Evolutionary conservation across 2,329 filamentous ascomycete species (phyloP).

Genomic region (Trichoderma atroviride): DNA sequence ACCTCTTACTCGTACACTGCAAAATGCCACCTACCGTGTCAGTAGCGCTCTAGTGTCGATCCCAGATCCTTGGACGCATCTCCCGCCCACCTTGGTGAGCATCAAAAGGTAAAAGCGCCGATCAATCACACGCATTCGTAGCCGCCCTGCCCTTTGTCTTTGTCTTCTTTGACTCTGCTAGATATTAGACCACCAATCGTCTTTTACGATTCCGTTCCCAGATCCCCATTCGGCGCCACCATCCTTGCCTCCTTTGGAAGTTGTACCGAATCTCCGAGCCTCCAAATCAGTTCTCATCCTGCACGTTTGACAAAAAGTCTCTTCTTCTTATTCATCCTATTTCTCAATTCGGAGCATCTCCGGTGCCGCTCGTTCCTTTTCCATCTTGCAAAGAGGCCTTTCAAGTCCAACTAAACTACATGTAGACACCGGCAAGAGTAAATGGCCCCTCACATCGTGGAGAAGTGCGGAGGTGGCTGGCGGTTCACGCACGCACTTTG

Average conservation of each 20-base stretch:
- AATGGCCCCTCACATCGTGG: background rate
- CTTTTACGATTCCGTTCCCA: constrained; percentile 9
- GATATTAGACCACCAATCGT: constrained; percentile 4
- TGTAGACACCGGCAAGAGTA: background rate
- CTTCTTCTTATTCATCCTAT: background rate
- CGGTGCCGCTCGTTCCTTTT: constrained; percentile 13
- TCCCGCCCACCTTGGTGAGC: background rate
- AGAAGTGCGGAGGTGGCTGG: background rate
- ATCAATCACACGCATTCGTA: background rate
- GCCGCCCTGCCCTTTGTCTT: background rate
- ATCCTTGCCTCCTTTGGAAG: background rate
- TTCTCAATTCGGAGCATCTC: background rate
- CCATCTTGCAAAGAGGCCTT: background rate
- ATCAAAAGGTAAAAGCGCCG: background rate
- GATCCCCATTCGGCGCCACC: background rate
- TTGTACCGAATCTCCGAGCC: background rate
- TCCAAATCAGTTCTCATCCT: background rate
- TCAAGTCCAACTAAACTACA: background rate
- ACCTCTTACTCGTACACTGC: background rate
- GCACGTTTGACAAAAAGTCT: background rate
- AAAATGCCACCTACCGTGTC: constrained; percentile 12
- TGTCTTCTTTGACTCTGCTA: too few relatives aligned
- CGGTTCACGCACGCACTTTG: background rate
- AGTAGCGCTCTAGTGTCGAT: background rate
- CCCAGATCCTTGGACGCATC: constrained; percentile 14